A percentile compares a stretch with the other conserved stretches of the same genome.
Conservation (phyloP, 306 rosid species). For the Vigna trinervia region DNA sequence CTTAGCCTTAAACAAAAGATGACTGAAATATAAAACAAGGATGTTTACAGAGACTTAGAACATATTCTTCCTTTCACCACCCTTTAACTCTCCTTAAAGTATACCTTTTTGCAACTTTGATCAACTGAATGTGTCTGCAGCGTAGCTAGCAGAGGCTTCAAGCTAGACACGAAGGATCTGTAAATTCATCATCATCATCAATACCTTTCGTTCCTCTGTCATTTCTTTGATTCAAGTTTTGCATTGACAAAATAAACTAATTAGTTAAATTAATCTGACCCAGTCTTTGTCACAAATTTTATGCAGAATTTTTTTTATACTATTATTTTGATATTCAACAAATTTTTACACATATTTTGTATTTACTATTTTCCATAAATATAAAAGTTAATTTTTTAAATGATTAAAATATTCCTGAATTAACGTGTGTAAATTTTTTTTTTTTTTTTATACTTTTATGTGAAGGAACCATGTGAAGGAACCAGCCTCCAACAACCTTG, state of each 20-base stretch:
- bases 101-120: constrained; percentile 49
- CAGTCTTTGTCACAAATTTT: too few relatives aligned
- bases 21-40: constrained; percentile 36
- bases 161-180: constrained; percentile 29
- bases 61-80: constrained; percentile 72
- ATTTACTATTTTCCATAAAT: too few relatives aligned
- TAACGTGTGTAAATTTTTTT: too few relatives aligned
- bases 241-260: neutral
- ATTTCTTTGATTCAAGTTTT: neutral
- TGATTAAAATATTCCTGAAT: too few relatives aligned
- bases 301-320: too few relatives aligned
- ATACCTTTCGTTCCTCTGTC: constrained; percentile 58
- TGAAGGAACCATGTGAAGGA: too few relatives aligned
- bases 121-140: constrained; percentile 15
- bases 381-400: too few relatives aligned
- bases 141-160: constrained; percentile 7
- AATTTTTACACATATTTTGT: too few relatives aligned
- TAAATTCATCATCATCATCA: neutral
- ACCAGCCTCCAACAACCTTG: too few relatives aligned
- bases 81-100: constrained; percentile 62
- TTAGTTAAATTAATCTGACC: too few relatives aligned
- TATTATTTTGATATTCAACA: too few relatives aligned
- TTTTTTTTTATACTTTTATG: too few relatives aligned
- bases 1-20: constrained; percentile 64
- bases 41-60: constrained; percentile 57